Evolutionary conservation across 768 basidiomycete genomes (phyloP).

Genomic region (Mrakia frigida): DNA sequence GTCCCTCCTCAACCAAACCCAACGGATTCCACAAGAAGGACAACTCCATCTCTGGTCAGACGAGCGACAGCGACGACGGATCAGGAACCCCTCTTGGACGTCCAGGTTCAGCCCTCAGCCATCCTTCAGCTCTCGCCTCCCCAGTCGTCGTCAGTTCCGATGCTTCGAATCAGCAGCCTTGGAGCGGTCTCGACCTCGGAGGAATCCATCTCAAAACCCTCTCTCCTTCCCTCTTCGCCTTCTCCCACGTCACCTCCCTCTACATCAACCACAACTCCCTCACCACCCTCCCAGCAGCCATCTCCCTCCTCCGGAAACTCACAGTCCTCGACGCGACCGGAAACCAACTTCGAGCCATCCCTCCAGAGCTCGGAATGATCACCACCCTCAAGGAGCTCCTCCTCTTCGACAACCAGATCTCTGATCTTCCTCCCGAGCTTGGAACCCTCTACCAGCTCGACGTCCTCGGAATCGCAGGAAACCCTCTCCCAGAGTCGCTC

Average conservation of each 20-base stretch:
- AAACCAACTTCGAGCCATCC: conserved; percentile 70
- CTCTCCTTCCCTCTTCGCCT: conserved; percentile 69
- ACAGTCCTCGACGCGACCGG: conserved; percentile 86
- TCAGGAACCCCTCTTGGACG: conserved; percentile 38
- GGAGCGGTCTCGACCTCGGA: conserved; percentile 93
- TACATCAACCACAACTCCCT: conserved; percentile 95
- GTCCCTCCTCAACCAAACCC: conserved; percentile 38
- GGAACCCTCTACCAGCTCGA: conserved; percentile 88
- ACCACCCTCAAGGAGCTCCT: conserved; percentile 84
- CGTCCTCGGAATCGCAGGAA: conserved; percentile 94
- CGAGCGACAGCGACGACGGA: conserved; percentile 40
- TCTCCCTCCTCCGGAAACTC: conserved; percentile 75
- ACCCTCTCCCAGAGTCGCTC: conserved; percentile 73
- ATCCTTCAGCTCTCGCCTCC: conserved; percentile 55
- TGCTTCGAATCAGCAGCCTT: conserved; percentile 44
- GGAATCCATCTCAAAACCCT: conserved; percentile 89
- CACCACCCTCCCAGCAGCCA: conserved; percentile 68
- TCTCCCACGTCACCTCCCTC: conserved; percentile 87
- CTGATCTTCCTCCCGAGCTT: conserved; percentile 75
- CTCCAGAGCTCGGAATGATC: conserved; percentile 85
- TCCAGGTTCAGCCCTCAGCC: conserved; percentile 45
- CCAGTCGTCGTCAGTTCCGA: conserved; percentile 38
- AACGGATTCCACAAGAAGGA: conserved; percentile 40
- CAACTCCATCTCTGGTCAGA: conserved; percentile 33
- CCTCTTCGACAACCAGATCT: conserved; percentile 91